Percentiles rank a stretch among this genome's conserved stretches.
These are phyloP conservation scores for Amaranthus hypochondriacus DNA, from an alignment of 148 eudicot genomes.

Conservation along the genomic window DNA sequence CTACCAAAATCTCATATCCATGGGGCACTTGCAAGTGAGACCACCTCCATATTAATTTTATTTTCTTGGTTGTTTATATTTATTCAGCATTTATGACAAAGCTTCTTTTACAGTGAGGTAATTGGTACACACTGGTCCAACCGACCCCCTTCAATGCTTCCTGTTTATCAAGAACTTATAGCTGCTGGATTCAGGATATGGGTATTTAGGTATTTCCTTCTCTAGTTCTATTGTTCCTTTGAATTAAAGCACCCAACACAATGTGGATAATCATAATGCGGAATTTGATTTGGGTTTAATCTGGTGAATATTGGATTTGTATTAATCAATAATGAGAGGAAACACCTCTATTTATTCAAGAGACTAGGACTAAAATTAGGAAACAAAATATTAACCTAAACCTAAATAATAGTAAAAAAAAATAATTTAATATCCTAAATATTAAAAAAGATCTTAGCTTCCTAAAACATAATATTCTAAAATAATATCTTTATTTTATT, in stretches of 20 bases:
- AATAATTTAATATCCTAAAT: no score
- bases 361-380: no score
- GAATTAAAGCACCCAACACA: neutral
- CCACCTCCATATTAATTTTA: neutral
- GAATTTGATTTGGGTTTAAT: no score
- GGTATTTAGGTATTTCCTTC: slow-evolving; percentile 67
- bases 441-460: no score
- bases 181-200: slow-evolving; percentile 79
- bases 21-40: slow-evolving; percentile 73
- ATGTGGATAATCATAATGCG: no score
- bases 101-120: slow-evolving; percentile 48
- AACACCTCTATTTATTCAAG: no score
- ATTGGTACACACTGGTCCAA: slow-evolving; percentile 78
- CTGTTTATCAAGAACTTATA: slow-evolving; percentile 77
- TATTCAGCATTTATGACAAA: slow-evolving; percentile 1
- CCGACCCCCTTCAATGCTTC: slow-evolving; percentile 89
- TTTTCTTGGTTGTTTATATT: neutral
- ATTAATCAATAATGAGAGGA: no score
- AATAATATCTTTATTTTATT: no score
- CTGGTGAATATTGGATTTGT: no score
- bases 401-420: no score
- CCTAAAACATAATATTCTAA: no score
- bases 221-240: neutral
- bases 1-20: slow-evolving; percentile 51
- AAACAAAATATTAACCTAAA: no score